Conservation (phyloP, 441 rosid genomes). For the Mallotus repandus region DNA sequence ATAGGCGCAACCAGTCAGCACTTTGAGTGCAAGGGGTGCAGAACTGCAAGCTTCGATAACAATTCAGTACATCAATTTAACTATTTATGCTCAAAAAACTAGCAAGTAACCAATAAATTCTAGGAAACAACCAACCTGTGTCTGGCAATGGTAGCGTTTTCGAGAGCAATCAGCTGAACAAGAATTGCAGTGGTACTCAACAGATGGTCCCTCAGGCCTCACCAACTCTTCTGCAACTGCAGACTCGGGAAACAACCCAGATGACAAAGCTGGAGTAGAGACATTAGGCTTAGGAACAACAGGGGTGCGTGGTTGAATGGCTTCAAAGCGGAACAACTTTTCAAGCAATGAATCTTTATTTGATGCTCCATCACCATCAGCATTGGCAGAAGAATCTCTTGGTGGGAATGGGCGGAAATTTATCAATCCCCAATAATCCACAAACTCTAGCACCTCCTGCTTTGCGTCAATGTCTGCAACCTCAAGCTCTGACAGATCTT, state of each 20-base stretch:
- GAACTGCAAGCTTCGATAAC: neutral
- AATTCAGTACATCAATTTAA: neutral
- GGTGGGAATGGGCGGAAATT: constrained; percentile 87
- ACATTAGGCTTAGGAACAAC: constrained; percentile 44
- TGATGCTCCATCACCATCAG: constrained; percentile 38
- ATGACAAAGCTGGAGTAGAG: constrained; percentile 49
- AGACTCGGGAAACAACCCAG: constrained; percentile 73
- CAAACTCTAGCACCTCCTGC: constrained; percentile 87
- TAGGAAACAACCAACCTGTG: constrained; percentile 62
- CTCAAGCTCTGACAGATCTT: constrained; percentile 77
- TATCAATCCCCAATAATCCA: constrained; percentile 97
- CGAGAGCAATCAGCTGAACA: constrained; percentile 98
- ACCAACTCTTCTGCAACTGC: constrained; percentile 67
- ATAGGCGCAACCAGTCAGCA: neutral
- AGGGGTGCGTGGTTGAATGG: constrained; percentile 45
- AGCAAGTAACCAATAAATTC: neutral
- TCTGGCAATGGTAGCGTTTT: constrained; percentile 97
- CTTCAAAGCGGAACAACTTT: constrained; percentile 70
- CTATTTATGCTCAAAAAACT: neutral
- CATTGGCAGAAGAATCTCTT: constrained; percentile 37
- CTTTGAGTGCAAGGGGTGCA: neutral
- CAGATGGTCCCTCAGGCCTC: constrained; percentile 77
- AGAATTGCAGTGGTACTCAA: constrained; percentile 96
- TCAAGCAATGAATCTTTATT: constrained; percentile 55
- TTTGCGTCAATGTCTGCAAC: constrained; percentile 69